phyloP scores from a whole-genome alignment of 2,329 filamentous ascomycete species.

The Colletotrichum falcatum region DNA sequence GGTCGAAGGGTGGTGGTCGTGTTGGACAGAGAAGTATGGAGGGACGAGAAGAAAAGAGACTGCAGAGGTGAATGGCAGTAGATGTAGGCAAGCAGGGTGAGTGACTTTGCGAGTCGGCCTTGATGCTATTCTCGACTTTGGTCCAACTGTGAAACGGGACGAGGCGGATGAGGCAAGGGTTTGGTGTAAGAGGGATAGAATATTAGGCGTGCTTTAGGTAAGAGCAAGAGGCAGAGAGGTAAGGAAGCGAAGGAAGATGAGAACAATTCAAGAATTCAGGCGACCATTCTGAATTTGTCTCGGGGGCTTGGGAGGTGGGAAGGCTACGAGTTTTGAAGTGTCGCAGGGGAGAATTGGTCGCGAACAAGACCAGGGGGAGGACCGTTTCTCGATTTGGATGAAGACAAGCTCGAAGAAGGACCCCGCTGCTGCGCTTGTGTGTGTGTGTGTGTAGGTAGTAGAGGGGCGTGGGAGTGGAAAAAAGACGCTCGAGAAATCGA shows the following conservation, averaged over 20 bases:
- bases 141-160: not conserved
- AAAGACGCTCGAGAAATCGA: constrained; percentile 13
- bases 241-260: constrained; percentile 8
- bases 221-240: constrained; percentile 13
- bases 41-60: not conserved
- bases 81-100: constrained; percentile 17
- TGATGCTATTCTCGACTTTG: not conserved
- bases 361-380: constrained; percentile 16
- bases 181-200: constrained; percentile 11
- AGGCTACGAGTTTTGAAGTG: constrained; percentile 39
- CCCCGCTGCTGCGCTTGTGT: constrained; percentile 35
- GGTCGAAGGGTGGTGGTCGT: constrained; percentile 7
- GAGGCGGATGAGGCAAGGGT: constrained; percentile 33
- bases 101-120: constrained; percentile 9
- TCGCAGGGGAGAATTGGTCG: constrained; percentile 30
- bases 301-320: constrained; percentile 27
- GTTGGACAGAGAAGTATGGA: constrained; percentile 3
- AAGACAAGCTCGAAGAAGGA: constrained; percentile 34
- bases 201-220: constrained; percentile 38
- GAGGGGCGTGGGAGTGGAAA: constrained; percentile 24
- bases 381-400: constrained; percentile 38
- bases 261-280: constrained; percentile 34
- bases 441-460: too few relatives aligned
- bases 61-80: constrained; percentile 15
- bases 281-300: constrained; percentile 5